Conservation (phyloP, 306 rosid species). For the Boehmeria nivea region DNA sequence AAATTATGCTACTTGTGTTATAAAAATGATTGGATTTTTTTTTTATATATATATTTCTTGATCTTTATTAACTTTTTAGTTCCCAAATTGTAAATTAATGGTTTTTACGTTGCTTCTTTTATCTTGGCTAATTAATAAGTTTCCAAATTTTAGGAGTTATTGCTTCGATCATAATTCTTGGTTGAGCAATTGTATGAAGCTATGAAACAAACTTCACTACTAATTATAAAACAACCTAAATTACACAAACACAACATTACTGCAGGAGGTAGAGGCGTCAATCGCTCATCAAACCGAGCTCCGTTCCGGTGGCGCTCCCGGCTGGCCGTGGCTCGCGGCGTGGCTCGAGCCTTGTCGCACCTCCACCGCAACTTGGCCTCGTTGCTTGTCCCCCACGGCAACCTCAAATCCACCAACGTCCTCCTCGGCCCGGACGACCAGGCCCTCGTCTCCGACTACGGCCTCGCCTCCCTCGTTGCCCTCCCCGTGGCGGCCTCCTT, state of each 20-base stretch:
- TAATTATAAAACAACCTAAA: background rate
- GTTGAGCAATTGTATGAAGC: too few species aligned
- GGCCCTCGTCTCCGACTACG: constrained; percentile 58
- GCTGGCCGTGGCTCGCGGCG: constrained; percentile 49
- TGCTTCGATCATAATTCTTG: too few species aligned
- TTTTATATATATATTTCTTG: too few species aligned
- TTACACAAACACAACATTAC: background rate
- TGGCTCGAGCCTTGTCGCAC: constrained; percentile 63
- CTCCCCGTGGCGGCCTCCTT: constrained; percentile 61
- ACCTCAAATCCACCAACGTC: constrained; percentile 64
- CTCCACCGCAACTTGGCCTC: constrained; percentile 48
- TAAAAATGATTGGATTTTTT: too few species aligned
- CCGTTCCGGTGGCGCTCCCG: constrained; percentile 65
- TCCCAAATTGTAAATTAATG: too few species aligned
- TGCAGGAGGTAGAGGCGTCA: constrained; percentile 36
- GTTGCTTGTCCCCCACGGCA: constrained; percentile 55
- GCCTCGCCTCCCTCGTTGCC: constrained; percentile 55
- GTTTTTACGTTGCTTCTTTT: too few species aligned
- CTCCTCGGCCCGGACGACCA: constrained; percentile 46
- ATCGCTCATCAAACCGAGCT: constrained; percentile 24
- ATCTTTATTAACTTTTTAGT: too few species aligned
- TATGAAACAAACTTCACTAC: too few species aligned
- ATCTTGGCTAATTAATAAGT: too few species aligned
- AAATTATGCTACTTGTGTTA: too few species aligned
- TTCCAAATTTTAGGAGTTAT: too few species aligned